Evolutionary conservation across 805 yeast species (phyloP), one percentile per base, ranked within the genome.

Genomic region (Myxozyma sirexii): DNA sequence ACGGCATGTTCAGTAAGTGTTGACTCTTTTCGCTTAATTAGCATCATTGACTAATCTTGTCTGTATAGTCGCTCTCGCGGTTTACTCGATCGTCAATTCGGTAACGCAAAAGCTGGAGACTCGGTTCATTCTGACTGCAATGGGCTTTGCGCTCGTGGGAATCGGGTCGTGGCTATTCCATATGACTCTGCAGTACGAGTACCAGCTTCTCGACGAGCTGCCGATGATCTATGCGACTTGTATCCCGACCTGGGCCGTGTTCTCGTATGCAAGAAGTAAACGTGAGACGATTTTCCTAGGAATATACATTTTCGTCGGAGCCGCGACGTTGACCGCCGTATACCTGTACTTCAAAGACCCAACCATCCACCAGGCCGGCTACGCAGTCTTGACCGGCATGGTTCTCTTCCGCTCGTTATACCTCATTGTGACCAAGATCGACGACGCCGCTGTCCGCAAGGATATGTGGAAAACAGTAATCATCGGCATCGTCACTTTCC

Each of bases 221-320:
- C 99, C 99, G 42, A 94, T 94, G 99, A 90, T 94, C 63, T 94
- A 94, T 75, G 97, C 97, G 23, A 94, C 99, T 1, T 93, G 97
- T 65, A 85, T 93, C 27, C 98, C 99, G 0, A 85, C 90, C 62
- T 90, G 96, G 96, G 81, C 86, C 44, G 84, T 88, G 0, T 85
- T 87, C 66, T 80, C 88, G 48, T 88, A 84, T 69, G 83, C 82
- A 42, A 77, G 75, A 59, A 63, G 79, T 17, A 69, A 64, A 17
- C 66, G 54, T 4, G 76, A 73, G 29, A 78, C 84, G 8, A 49
- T 74, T n/a, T 56, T 72, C 13, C 76, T 85, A 23, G 90, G 80
- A 0, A 46, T 76, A 8, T 74, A 78, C 12, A 79, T 85, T 2
- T 74, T 80, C 45, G 63, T 74, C 35, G 84, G 85, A 1, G 89